Evolutionary conservation across 2,329 filamentous ascomycete genomes (phyloP).

Genomic region (Ophidiomyces ophidiicola): DNA sequence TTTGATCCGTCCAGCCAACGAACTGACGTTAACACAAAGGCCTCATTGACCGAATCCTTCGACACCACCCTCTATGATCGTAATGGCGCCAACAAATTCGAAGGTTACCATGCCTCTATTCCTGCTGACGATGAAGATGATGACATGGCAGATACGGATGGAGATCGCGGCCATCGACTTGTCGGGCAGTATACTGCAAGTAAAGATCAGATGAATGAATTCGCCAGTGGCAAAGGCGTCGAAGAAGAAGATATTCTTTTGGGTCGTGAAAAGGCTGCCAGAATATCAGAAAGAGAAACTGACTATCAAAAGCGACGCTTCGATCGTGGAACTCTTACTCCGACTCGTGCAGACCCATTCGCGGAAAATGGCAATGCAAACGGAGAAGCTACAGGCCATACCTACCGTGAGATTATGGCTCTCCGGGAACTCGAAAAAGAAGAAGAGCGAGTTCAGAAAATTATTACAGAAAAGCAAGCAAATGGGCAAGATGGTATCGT

Average conservation of each 20-base stretch:
- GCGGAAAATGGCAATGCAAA: conserved; percentile 60
- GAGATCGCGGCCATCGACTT: conserved; percentile 60
- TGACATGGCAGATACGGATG: conserved; percentile 65
- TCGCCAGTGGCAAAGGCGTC: conserved; percentile 68
- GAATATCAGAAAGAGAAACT: conserved; percentile 85
- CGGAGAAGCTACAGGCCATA: conserved; percentile 58
- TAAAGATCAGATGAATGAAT: conserved; percentile 84
- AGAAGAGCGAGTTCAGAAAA: conserved; percentile 70
- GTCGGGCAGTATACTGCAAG: conserved; percentile 95
- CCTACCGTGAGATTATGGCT: conserved; percentile 85
- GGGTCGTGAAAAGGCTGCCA: conserved; percentile 74
- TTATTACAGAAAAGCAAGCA: conserved; percentile 64
- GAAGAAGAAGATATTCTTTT: conserved; percentile 86
- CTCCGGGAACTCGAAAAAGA: conserved; percentile 82
- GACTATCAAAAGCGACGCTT: conserved; percentile 96
- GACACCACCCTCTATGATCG: conserved; percentile 80
- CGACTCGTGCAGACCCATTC: conserved; percentile 75
- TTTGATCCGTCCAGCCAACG: conserved; percentile 71
- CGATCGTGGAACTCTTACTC: conserved; percentile 66
- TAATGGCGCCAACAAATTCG: conserved; percentile 65
- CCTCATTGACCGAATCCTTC: conserved; percentile 73
- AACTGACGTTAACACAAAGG: conserved; percentile 73
- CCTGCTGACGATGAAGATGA: conserved; percentile 67
- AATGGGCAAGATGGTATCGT: conserved; percentile 44
- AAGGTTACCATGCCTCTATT: conserved; percentile 84